Evolutionary conservation across 2,329 filamentous ascomycete genomes (phyloP), one percentile per base, ranked within the genome.

Genomic region (Paecilomyces variotii): DNA sequence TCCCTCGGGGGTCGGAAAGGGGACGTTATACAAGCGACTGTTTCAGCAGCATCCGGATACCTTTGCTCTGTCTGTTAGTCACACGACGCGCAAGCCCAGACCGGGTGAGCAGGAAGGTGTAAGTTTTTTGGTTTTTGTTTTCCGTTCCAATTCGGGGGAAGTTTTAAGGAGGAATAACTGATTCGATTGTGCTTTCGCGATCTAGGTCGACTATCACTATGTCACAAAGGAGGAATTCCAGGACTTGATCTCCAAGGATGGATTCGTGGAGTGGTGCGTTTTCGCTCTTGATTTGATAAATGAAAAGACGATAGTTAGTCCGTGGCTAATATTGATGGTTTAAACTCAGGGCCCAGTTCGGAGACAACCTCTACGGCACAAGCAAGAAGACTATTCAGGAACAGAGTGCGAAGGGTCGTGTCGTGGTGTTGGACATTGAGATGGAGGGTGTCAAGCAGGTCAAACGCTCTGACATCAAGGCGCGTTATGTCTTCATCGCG

Each of bases 401-500:
- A 68, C 86, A 92, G 72, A 83, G 83, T 1, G 82, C 84, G 61
- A 84, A 87, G 76, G 87, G 86, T 55, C 82, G 82, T 68, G 84
- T 91, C 50, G 93, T 92, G 61, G 86, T 97, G 54, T 79, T 97
- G 65, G 93, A 97, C 73, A 97, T 97, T 71, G 93, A 97, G 81
- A 96, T 97, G 90, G 91, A 96, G 83, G 92, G 92, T 61, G 91
- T 97, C 59, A 96, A 96, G 79, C 92, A 97, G 77, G 89, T 97
- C 69, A 91, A 91, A 74, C 82, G 83, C 62, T 89, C 87, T 55
- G 81, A 81, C 65, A 83, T 92, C 62, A 82, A 86, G 58, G 89
- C 91, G 6, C 85, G 90, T 57, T 96, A 90, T 77, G 77, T 96
- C 64, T 96, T 96, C 75, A 83, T 97, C 61, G 84, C 88, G 35